Evolutionary conservation across 768 basidiomycete genomes (phyloP), one percentile per base, ranked within the genome.

Genomic region (Suillus cothurnatus): DNA sequence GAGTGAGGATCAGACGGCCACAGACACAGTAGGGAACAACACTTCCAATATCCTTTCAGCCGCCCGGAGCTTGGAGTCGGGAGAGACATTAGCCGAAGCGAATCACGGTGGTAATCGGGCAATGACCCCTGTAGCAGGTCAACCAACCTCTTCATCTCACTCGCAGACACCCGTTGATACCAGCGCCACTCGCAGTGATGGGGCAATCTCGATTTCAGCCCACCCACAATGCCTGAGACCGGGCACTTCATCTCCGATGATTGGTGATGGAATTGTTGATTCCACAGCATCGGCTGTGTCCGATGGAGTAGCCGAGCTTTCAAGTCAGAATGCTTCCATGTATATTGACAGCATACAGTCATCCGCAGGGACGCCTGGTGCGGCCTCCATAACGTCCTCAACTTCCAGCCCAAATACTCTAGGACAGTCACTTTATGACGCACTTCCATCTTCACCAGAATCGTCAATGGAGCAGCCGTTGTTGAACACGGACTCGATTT

Each of bases 361-460:
- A 66, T 49, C 65, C 52, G 65, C 65, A 28, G 68, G 62, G 61
- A 69, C 69, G 68, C 66, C 67, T 70, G 64, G 65, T 67, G 69
- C 66, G 39, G 52, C 68, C 61, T 71, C 74, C 36, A 67, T 74
- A 66, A 63, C 76, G 59, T 73, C 74, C 5, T 77, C 75, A 34
- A 65, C 71, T 52, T 72, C 70, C 53, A 71, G 71, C 64, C 61
- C 65, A 58, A 67, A 73, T 66, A 64, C 65, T 64, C 63, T 69
- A 69, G 69, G 66, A 61, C 68, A 66, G 38, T 63, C 61, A 56
- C 72, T 76, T 64, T 85, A 83, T 69, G 81, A 80, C 63, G 73
- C 77, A 56, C 73, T 84, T 45, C 80, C 80, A 47, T 84, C 85
- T 60, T 81, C 83, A 34, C 80, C 81, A 5, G 82, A 82, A 57